These are phyloP conservation scores for Blastocystis sp. DNA, from an alignment of 352 stramenopile species.

Conservation along the genomic window DNA sequence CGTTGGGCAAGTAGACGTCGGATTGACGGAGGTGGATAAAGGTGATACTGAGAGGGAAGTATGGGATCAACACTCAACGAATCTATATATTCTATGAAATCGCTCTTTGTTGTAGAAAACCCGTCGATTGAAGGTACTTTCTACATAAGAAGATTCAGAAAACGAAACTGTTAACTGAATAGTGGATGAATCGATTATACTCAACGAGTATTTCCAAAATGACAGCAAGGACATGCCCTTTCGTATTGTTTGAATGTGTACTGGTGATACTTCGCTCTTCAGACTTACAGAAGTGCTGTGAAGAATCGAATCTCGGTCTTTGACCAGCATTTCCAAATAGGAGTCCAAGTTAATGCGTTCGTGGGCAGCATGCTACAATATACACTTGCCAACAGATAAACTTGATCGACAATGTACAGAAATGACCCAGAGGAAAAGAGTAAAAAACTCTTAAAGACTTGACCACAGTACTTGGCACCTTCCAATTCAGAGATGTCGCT, in stretches of 20 bases:
- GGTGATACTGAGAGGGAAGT: not conserved
- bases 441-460: not conserved
- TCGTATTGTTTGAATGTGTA: not conserved
- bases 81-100: not conserved
- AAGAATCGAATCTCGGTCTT: not conserved
- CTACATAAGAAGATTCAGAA: not conserved
- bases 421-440: not conserved
- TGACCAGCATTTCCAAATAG: not conserved
- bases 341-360: not conserved
- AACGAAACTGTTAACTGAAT: not conserved
- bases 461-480: not conserved
- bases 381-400: not conserved
- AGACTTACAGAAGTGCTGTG: not conserved
- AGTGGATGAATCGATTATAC: not conserved
- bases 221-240: not conserved
- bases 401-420: not conserved
- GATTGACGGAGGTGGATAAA: not conserved
- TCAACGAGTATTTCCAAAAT: not conserved
- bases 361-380: not conserved
- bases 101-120: not conserved
- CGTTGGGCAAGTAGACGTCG: not conserved
- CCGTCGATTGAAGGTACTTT: not conserved
- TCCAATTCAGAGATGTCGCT: not conserved
- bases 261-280: not conserved
- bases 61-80: not conserved